Conservation (phyloP, 768 basidiomycete genomes). For the Pleurotus eryngii region DNA sequence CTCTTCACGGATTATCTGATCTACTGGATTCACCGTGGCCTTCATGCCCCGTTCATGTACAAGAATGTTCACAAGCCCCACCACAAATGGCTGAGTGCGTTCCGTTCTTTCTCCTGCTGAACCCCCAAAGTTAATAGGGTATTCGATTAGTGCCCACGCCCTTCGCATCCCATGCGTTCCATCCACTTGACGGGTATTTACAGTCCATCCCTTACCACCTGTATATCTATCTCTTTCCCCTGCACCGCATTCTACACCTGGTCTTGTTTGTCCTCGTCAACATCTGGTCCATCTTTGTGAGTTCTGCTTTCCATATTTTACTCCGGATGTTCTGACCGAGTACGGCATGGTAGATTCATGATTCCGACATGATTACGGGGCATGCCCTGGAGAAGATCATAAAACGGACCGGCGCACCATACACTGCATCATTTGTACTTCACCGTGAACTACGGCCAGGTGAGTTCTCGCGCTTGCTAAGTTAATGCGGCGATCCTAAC, state of each 20-base stretch:
- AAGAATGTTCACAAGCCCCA: constrained; percentile 95
- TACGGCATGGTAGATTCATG: constrained; percentile 71
- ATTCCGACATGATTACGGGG: constrained; percentile 97
- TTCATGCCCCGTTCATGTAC: constrained; percentile 85
- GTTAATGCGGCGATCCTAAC: neutral
- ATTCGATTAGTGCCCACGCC: constrained; percentile 81
- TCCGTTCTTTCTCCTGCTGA: neutral
- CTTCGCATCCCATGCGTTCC: constrained; percentile 97
- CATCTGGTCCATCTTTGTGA: constrained; percentile 87
- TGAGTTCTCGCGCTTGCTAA: constrained; percentile 25
- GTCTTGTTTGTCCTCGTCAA: constrained; percentile 89
- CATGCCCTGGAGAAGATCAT: constrained; percentile 84
- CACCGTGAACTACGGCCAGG: constrained; percentile 94
- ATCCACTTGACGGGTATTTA: constrained; percentile 89
- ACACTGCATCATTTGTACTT: constrained; percentile 97
- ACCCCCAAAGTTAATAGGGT: constrained; percentile 7
- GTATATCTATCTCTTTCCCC: constrained; percentile 85
- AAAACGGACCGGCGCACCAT: constrained; percentile 99
- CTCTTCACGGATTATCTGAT: constrained; percentile 90
- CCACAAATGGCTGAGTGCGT: constrained; percentile 96
- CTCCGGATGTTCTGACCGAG: neutral
- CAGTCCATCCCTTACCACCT: constrained; percentile 96
- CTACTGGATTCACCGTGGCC: constrained; percentile 93
- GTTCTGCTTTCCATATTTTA: constrained; percentile 21
- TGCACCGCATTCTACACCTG: constrained; percentile 84